A percentile compares a stretch with the other conserved stretches of the same genome.
Evolutionary conservation across 2,329 filamentous ascomycete genomes (phyloP).

Genomic region (Sarocladium strictum): DNA sequence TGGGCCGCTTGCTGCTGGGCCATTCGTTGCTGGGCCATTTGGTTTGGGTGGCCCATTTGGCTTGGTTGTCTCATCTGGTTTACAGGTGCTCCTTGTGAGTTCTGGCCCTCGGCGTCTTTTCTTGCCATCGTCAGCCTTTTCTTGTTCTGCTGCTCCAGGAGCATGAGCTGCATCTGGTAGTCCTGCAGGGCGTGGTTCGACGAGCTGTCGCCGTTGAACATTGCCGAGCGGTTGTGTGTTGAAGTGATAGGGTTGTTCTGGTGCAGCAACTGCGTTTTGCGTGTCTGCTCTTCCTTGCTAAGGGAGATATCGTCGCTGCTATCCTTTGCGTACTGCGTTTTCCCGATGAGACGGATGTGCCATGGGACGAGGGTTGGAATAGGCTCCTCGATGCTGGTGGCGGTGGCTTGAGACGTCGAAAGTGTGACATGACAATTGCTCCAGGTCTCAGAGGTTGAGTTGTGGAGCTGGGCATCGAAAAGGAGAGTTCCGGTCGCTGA

Average conservation of each 20-base stretch:
- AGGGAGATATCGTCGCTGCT: slow-evolving; percentile 35
- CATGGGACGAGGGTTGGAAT: slow-evolving; percentile 51
- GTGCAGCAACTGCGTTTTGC: slow-evolving; percentile 15
- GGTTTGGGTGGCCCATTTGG: too few relatives aligned
- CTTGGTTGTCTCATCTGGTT: too few relatives aligned
- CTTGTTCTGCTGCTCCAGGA: slow-evolving; percentile 83
- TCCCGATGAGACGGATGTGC: slow-evolving; percentile 34
- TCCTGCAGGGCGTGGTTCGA: slow-evolving; percentile 56
- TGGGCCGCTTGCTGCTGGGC: background rate
- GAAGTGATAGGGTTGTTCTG: slow-evolving; percentile 1
- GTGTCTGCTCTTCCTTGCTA: slow-evolving; percentile 32
- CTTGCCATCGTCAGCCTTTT: slow-evolving; percentile 67
- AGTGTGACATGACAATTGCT: slow-evolving; percentile 52
- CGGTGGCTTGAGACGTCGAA: slow-evolving; percentile 57
- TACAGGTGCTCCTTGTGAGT: too few relatives aligned
- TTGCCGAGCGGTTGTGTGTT: background rate
- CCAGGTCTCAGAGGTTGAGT: slow-evolving; percentile 60
- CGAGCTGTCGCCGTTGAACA: background rate
- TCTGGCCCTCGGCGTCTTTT: background rate
- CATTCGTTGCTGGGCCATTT: background rate
- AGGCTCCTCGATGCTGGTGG: slow-evolving; percentile 47
- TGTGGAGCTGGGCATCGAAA: slow-evolving; percentile 58
- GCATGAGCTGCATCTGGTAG: slow-evolving; percentile 86
- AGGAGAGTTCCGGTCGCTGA: slow-evolving; percentile 45
- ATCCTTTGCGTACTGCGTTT: slow-evolving; percentile 29